Evolutionary conservation across 2,329 filamentous ascomycete genomes (phyloP), one percentile per base, ranked within the genome.

Genomic region (Cercospora beticola): DNA sequence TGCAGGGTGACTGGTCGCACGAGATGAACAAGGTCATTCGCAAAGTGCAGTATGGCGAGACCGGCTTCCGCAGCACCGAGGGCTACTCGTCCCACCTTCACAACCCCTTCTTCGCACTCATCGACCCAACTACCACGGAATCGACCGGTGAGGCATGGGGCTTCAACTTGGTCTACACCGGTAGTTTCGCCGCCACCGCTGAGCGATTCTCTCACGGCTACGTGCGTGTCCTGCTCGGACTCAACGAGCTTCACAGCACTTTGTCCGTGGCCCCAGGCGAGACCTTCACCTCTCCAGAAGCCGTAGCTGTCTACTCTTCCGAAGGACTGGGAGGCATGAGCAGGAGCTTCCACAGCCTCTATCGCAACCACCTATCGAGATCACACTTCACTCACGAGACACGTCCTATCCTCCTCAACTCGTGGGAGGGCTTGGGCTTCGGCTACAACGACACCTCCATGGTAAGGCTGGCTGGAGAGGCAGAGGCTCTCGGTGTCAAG

Each of bases 31-130:
- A 84, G 3, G 82, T 86, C 61, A 83, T 85, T 61, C 79, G 87
- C 40, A 84, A 83, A 68, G 82, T 90, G 1, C 84, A 86, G 28
- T 88, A 84, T 63, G 88, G 88, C 33, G 77, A 79, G 68, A 79
- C 74, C 1, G n/a, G 87, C 5, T 90, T 90, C 74, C 85, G 86
- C 16, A 89, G 87, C 71, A 84, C 82, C 0, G 84, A 83, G 3
- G 88, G 88, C 0, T 90, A 88, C 74, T 87, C 88, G 0, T 89
- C 87, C 0, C 87, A 89, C 71, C 79, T 87, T 1, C 86, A 89
- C 74, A 90, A 90, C 72, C 88, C 88, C 0, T 90, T 90, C 79
- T 81, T 90, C 23, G 83, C 86, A 0, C 77, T 90, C 1, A 81
- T 86, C 0, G 80, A 85, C 3, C 84, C 87, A 0, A 81, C 80